These are phyloP conservation scores for Ganoderma sinense DNA, from an alignment of 1,284 basidiomycete species.

Conservation along the genomic window DNA sequence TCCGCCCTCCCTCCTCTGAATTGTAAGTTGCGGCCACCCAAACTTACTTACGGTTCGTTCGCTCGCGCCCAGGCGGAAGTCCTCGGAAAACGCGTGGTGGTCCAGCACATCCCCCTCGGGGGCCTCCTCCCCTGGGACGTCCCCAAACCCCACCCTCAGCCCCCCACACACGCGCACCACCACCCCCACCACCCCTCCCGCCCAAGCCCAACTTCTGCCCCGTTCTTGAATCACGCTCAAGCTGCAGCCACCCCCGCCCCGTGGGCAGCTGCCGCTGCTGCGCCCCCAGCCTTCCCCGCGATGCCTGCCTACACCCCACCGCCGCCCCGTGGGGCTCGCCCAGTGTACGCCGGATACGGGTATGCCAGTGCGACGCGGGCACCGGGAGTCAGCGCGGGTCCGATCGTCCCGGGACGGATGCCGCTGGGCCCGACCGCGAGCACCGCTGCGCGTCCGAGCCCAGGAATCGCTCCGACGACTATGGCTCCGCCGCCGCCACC, in stretches of 20 bases:
- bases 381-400: not conserved
- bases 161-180: not conserved
- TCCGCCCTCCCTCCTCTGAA: not conserved
- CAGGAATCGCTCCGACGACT: slow-evolving; percentile 10
- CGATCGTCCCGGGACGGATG: slow-evolving; percentile 31
- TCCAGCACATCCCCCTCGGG: slow-evolving; percentile 93
- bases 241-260: slow-evolving; percentile 21
- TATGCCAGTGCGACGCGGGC: not conserved
- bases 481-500: slow-evolving; percentile 23
- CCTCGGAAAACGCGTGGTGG: slow-evolving; percentile 94
- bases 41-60: not conserved
- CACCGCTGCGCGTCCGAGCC: slow-evolving; percentile 25
- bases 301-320: not conserved
- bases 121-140: slow-evolving; percentile 75
- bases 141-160: slow-evolving; percentile 1
- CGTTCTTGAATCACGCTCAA: slow-evolving; percentile 32
- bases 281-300: not conserved
- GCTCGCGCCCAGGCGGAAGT: slow-evolving; percentile 76
- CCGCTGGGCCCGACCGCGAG: slow-evolving; percentile 38
- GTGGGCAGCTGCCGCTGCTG: slow-evolving; percentile 1
- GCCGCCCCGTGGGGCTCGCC: not conserved
- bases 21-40: too few relatives aligned
- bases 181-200: not conserved
- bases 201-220: slow-evolving; percentile 16
- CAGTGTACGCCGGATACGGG: not conserved